Percentiles rank a stretch among this genome's conserved stretches.
phyloP scores from a whole-genome alignment of 2,329 filamentous ascomycete genomes.

The Fusarium succisae region DNA sequence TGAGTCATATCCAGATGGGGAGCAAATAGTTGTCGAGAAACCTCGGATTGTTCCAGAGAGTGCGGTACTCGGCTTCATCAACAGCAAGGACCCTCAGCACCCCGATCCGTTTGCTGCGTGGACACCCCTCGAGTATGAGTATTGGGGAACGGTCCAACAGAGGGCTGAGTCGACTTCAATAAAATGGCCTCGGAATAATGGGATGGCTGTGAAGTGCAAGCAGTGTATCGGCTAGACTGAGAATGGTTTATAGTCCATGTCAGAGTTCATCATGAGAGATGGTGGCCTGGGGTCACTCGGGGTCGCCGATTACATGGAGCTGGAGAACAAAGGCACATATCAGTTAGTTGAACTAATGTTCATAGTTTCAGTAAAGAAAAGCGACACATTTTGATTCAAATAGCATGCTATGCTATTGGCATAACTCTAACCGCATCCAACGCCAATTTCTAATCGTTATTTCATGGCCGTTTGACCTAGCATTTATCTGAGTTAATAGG shows the following conservation, averaged over 20 bases:
- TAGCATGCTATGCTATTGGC: slow-evolving; percentile 8
- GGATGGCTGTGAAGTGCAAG: not conserved
- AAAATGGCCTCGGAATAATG: not conserved
- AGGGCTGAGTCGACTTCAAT: not conserved
- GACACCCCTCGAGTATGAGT: not conserved
- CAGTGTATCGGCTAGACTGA: not conserved
- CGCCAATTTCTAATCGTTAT: slow-evolving; percentile 34
- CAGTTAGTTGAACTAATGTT: not conserved
- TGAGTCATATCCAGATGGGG: not conserved
- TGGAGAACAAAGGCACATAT: not conserved
- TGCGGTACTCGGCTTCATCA: not conserved
- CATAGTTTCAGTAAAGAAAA: not conserved
- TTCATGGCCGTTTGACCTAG: slow-evolving; percentile 22
- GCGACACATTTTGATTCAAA: not conserved
- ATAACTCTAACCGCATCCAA: slow-evolving; percentile 37
- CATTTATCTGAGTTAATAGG: not conserved
- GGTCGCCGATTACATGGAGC: not conserved
- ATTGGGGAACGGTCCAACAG: not conserved
- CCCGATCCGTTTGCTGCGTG: not conserved
- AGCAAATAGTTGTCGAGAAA: no score
- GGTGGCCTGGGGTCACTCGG: not conserved
- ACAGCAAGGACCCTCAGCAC: not conserved
- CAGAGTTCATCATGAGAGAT: not conserved
- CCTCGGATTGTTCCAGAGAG: not conserved
- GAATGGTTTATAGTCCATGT: not conserved